These are phyloP conservation scores for Clitopilus passeckerianus DNA, from an alignment of 768 basidiomycete genomes.

Conservation along the genomic window DNA sequence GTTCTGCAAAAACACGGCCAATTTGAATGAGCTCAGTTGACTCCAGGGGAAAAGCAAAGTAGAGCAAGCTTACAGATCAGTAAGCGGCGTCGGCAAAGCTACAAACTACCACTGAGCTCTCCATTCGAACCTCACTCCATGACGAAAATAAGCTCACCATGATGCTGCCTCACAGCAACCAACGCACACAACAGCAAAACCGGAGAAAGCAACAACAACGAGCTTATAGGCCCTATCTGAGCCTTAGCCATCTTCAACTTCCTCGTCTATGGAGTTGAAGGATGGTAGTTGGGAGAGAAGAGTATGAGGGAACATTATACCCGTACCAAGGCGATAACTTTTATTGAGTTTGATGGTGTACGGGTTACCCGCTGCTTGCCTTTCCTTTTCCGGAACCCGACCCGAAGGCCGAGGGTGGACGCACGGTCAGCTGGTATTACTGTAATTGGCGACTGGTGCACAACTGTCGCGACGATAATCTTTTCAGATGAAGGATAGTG, in stretches of 20 bases:
- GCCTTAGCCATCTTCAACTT: not conserved
- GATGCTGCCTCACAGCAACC: constrained; percentile 43
- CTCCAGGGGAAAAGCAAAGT: not conserved
- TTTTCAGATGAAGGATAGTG: not conserved
- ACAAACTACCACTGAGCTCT: not conserved
- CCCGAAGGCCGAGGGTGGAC: not conserved
- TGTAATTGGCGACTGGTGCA: not conserved
- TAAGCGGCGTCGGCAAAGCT: constrained; percentile 58
- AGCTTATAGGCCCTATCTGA: constrained; percentile 57
- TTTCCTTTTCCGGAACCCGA: not conserved
- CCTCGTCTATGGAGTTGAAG: not conserved
- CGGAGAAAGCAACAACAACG: constrained; percentile 49
- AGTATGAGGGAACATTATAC: not conserved
- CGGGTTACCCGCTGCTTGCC: not conserved
- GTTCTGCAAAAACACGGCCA: constrained; percentile 17
- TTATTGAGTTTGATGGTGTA: not conserved
- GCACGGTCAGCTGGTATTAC: not conserved
- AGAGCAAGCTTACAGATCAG: constrained; percentile 38
- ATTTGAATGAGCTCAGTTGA: not conserved
- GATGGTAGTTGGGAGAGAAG: not conserved
- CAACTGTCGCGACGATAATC: not conserved
- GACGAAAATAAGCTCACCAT: constrained; percentile 25
- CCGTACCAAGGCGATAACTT: not conserved
- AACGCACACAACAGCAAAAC: constrained; percentile 46
- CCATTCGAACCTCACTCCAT: not conserved